Evolutionary conservation across 129 eudicot genomes (phyloP).

Genomic region (Oenanthe sinensis): DNA sequence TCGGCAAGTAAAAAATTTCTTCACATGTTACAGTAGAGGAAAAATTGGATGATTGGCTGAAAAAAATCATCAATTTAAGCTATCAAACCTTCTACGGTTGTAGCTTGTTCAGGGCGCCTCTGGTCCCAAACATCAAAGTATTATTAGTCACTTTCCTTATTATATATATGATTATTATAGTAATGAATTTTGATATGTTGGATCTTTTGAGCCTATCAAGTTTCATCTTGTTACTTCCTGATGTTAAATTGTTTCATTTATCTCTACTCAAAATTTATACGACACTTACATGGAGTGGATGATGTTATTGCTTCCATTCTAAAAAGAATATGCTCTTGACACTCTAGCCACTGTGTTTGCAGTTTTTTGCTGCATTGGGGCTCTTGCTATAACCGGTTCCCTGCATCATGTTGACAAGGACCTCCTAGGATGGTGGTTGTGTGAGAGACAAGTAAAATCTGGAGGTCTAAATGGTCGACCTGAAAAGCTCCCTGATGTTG

Average conservation of each 20-base stretch:
- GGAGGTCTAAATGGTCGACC: constrained; percentile 94
- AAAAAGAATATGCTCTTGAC: not conserved
- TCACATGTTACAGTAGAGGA: not conserved
- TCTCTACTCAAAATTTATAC: not conserved
- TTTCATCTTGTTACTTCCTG: not conserved
- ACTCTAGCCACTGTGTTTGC: not conserved
- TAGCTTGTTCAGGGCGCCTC: not conserved
- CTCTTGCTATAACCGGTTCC: constrained; percentile 88
- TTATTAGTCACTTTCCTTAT: not conserved
- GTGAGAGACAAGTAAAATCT: constrained; percentile 77
- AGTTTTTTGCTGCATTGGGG: constrained; percentile 85
- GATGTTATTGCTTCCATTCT: not conserved
- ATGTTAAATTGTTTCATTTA: not conserved
- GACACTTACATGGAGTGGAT: not conserved
- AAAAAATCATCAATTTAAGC: not conserved
- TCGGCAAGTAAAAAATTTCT: not conserved
- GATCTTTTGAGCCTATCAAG: not conserved
- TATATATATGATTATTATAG: not conserved
- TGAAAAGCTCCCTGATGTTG: constrained; percentile 88
- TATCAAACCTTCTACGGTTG: not conserved
- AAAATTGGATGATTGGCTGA: not conserved
- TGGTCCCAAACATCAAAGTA: not conserved
- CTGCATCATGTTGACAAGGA: constrained; percentile 82
- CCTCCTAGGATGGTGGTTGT: constrained; percentile 98
- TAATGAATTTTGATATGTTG: not conserved